phyloP scores from a whole-genome alignment of 75 land plant genomes.

The Isoetes taiwanensis region DNA sequence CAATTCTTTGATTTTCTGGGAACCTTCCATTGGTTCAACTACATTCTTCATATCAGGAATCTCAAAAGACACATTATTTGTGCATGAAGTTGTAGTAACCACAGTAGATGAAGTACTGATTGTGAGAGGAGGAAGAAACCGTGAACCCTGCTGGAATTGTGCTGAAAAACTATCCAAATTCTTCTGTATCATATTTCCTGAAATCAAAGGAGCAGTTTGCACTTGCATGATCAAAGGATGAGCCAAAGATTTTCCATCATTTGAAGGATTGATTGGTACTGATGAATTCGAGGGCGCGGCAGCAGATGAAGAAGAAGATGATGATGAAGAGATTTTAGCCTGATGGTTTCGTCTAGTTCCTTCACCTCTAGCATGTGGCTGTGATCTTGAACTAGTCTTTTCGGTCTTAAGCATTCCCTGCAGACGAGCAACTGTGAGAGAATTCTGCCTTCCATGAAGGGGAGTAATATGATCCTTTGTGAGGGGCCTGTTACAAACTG shows the following conservation, averaged over 20 bases:
- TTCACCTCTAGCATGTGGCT: background rate
- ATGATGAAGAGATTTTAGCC: no score
- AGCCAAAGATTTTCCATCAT: background rate
- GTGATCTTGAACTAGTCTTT: background rate
- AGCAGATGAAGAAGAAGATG: background rate
- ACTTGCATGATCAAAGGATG: background rate
- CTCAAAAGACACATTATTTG: background rate
- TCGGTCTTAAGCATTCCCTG: background rate
- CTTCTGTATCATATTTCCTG: no score
- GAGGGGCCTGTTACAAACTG: constrained; percentile 4
- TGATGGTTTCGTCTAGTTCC: background rate
- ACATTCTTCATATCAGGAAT: background rate
- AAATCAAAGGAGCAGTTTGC: background rate
- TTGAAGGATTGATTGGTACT: background rate
- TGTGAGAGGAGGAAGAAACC: no score
- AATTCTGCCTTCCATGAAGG: background rate
- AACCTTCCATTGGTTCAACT: background rate
- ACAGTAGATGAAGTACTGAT: background rate
- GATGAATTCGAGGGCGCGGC: background rate
- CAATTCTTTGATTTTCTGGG: background rate
- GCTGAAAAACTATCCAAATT: no score
- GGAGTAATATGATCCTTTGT: constrained; percentile 5
- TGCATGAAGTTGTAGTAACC: background rate
- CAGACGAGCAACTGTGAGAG: constrained; percentile 1
- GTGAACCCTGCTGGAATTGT: no score